These are phyloP conservation scores for Berberis thunbergii DNA, from an alignment of 164 flowering plant species.

Conservation along the genomic window DNA sequence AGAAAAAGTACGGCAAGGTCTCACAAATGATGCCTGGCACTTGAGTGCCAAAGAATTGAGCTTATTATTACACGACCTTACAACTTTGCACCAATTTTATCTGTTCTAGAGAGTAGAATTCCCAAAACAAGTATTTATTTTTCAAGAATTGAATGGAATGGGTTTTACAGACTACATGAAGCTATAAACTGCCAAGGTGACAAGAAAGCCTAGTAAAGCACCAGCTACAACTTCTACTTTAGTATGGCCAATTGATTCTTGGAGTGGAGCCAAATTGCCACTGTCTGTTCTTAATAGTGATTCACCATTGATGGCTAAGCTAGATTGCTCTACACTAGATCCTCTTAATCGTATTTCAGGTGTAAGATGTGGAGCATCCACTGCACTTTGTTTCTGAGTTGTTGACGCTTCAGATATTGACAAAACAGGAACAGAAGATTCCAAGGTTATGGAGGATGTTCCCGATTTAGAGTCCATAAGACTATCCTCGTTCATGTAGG, in stretches of 20 bases:
- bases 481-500: constrained; percentile 12
- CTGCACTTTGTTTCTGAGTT: constrained; percentile 8
- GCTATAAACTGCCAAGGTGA: constrained; percentile 36
- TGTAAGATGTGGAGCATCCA: constrained; percentile 9
- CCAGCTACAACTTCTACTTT: constrained; percentile 74
- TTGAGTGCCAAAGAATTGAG: too few species aligned
- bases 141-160: too few species aligned
- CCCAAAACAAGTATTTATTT: too few species aligned
- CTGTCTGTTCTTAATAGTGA: neutral
- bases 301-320: neutral
- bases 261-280: constrained; percentile 15
- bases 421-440: constrained; percentile 11
- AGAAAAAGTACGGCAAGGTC: too few species aligned
- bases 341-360: constrained; percentile 3
- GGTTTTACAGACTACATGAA: constrained; percentile 13
- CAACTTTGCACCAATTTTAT: too few species aligned
- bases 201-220: constrained; percentile 62
- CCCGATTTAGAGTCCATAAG: constrained; percentile 14
- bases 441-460: constrained; percentile 14
- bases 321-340: neutral
- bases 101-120: too few species aligned
- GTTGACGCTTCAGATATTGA: constrained; percentile 17
- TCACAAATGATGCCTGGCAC: too few species aligned
- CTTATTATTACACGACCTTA: too few species aligned
- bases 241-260: constrained; percentile 81